Base-by-base conservation (phyloP, 352 stramenopile species). In the Phytophthora chlamydospora region DNA sequence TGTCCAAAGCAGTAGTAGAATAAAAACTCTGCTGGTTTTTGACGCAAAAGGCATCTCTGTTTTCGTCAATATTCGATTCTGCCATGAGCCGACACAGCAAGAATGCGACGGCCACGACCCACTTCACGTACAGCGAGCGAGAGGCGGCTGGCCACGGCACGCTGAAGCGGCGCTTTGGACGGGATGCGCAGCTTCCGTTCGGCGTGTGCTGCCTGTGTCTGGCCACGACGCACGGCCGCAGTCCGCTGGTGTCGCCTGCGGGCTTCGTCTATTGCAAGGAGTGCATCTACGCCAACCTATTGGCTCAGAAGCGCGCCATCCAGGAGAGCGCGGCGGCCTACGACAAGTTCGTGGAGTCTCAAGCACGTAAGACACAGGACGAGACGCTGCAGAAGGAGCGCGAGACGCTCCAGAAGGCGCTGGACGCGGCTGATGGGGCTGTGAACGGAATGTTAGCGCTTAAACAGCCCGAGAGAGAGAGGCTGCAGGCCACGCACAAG, bases 91-190 rank as follows among this genome's bases (percentile, higher is more conserved):
- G 87, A 36, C 87, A 96, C 73, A 94, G 84, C 71, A 96, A 96
- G 84, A 96, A 96, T 75, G 72, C 84, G 66, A 96, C 85, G 48
- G 83, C 87, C 35, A 87, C 83, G 50, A 88, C 83, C 51, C 83
- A 94, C 76, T 96, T 96, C 62, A 96, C 87, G 68, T 96, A 96
- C 78, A 77, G 77, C 56, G 87, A 96, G 73, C 77, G 80, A 31
- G 58, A 71, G 38, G 78, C 78, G n/a, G 87, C 83, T 6, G 87
- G 82, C 33, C 85, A 96, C 53, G 87, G 87, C 10, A 96, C 87
- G 51, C 58, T 94, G 24, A 96, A 96, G 66, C 76, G 87, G 16
- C 81, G 87, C 40, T 96, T 88, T 46, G 87, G 87, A 2, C 80
- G 87, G 55, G 87, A 96, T 51, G 66, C 87, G 31, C 87, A 96